Conservation (phyloP, 495 filamentous ascomycete species). For the Podospora anserina region DNA sequence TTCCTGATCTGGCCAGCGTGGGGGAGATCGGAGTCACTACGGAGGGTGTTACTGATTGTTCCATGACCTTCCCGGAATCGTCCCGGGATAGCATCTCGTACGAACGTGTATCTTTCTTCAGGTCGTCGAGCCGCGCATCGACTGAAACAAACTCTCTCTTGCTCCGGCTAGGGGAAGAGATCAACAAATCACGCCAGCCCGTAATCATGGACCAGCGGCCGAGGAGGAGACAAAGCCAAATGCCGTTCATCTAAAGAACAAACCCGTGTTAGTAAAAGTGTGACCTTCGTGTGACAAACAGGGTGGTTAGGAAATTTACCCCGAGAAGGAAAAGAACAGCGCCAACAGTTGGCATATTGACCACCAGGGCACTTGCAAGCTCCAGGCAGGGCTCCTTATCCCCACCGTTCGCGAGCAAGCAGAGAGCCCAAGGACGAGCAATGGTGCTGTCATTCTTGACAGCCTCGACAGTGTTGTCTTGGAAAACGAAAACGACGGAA, state of each 20-base stretch:
- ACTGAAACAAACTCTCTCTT: constrained; percentile 80
- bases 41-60: constrained; percentile 44
- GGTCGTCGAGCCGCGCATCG: constrained; percentile 63
- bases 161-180: constrained; percentile 38
- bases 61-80: constrained; percentile 42
- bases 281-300: neutral
- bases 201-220: constrained; percentile 76
- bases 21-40: constrained; percentile 48
- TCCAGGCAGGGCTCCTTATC: constrained; percentile 63
- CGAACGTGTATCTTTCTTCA: constrained; percentile 61
- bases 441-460: constrained; percentile 52
- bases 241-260: constrained; percentile 62
- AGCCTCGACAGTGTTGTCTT: constrained; percentile 65
- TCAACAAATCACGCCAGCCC: constrained; percentile 74
- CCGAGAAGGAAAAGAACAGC: constrained; percentile 79
- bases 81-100: constrained; percentile 78
- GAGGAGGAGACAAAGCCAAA: constrained; percentile 80
- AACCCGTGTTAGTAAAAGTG: constrained; percentile 6
- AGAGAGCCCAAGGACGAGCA: constrained; percentile 63
- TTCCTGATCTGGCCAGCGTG: constrained; percentile 34
- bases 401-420: constrained; percentile 57
- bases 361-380: constrained; percentile 54
- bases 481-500: constrained; percentile 79
- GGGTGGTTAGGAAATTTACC: constrained; percentile 45
- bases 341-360: constrained; percentile 72